Percentiles rank a stretch among this genome's conserved stretches.
phyloP scores from a whole-genome alignment of 2,329 filamentous ascomycete species.

The Pseudopyrenochaeta lycopersici region DNA sequence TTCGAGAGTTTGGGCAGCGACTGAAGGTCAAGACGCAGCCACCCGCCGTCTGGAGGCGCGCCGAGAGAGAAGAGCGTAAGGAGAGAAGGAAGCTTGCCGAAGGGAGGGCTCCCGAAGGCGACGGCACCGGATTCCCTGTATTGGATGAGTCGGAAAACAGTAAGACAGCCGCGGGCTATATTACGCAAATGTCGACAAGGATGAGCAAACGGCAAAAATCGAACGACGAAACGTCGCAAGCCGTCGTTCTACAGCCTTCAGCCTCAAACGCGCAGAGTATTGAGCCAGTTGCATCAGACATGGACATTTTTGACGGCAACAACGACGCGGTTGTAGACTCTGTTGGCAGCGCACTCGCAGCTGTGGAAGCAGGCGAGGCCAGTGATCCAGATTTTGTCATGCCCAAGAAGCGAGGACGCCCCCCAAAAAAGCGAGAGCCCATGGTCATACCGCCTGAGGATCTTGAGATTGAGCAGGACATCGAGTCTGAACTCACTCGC shows the following conservation, averaged over 20 bases:
- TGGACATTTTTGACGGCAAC: constrained; percentile 32
- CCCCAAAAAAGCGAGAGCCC: constrained; percentile 41
- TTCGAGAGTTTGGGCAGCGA: constrained; percentile 72
- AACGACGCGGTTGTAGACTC: constrained; percentile 30
- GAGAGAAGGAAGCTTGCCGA: constrained; percentile 34
- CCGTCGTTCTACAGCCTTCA: constrained; percentile 9
- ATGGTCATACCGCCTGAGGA: constrained; percentile 55
- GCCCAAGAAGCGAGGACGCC: constrained; percentile 50
- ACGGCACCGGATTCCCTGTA: constrained; percentile 1
- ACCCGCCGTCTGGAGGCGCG: constrained; percentile 78
- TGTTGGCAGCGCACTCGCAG: constrained; percentile 29
- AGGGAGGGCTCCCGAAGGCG: constrained; percentile 21
- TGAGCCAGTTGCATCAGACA: constrained; percentile 13
- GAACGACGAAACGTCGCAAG: constrained; percentile 25
- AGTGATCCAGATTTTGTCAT: constrained; percentile 29
- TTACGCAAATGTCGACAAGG: constrained; percentile 12
- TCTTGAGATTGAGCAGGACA: constrained; percentile 56
- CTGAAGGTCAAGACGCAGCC: constrained; percentile 73
- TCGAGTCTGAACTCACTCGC: constrained; percentile 56
- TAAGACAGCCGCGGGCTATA: constrained; percentile 18
- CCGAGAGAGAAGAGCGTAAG: constrained; percentile 56
- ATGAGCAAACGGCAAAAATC: constrained; percentile 36
- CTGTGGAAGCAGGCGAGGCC: constrained; percentile 20
- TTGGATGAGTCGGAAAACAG: constrained; percentile 1
- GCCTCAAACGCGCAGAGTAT: constrained; percentile 9